Conservation (phyloP, 2,329 filamentous ascomycete species). For the Arthrinium phaeospermum region DNA sequence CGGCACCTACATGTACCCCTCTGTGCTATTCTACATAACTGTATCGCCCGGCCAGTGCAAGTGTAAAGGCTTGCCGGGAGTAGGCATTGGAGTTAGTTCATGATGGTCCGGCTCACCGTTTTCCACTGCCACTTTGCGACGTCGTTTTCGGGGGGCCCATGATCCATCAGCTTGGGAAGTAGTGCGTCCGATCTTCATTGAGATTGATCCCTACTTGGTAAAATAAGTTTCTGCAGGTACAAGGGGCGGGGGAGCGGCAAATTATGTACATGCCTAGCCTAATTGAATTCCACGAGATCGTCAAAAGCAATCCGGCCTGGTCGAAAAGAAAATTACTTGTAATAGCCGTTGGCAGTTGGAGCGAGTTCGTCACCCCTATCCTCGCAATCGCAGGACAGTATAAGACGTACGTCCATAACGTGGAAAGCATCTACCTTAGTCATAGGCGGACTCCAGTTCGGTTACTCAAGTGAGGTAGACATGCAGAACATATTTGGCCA, state of each 20-base stretch:
- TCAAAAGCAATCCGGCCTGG: neutral
- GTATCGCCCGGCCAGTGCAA: neutral
- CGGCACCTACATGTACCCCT: neutral
- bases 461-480: neutral
- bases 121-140: neutral
- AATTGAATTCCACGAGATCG: slow-evolving; percentile 4
- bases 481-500: neutral
- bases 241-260: slow-evolving; percentile 1
- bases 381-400: neutral
- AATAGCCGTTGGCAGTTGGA: neutral
- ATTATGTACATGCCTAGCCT: slow-evolving; percentile 13
- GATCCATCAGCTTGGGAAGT: slow-evolving; percentile 10
- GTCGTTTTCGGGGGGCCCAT: neutral
- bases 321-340: neutral
- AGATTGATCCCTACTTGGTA: slow-evolving; percentile 1
- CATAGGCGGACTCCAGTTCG: neutral
- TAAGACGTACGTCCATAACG: no score
- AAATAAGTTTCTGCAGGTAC: slow-evolving; percentile 7
- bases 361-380: neutral
- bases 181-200: neutral
- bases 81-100: neutral
- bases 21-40: neutral
- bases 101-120: neutral
- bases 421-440: no score
- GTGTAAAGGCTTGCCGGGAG: no score